Base-by-base conservation (phyloP, 805 yeast genomes). In the Candida patagonica region DNA sequence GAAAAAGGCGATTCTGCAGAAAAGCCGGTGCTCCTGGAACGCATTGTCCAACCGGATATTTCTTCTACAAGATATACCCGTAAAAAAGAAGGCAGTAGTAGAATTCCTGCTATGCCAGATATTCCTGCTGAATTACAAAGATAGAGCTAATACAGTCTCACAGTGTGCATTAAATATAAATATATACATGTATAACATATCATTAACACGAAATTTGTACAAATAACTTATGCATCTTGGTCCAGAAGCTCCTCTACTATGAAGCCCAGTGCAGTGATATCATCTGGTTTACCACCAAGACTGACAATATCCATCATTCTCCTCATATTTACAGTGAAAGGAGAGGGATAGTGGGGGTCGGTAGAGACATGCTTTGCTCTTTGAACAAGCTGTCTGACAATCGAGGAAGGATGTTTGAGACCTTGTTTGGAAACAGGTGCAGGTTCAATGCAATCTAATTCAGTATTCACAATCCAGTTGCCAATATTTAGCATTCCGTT, bases 221-320 rank as follows among this genome's bases (percentile, higher is more conserved):
- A 19, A 13, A 22, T 13, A 35, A 20, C 15, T 15, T 29, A 29
- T 5, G 20, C 31, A 29, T 29, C n/a, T 13, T 31, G 35, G 23
- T 31, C 20, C 12, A 29, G 37, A 13, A 24, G 37, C 10, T 35
- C 35, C 23, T 49, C 45, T 24, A 83, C 86, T 53, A 74, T 71
- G 32, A 86, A 77, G 53, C 84, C 69, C 1, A 88, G 80, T 13
- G 81, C 74, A 1, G 97, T 86, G 27, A 92, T 81, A 60, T 89
- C 98, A 62, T 89, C 98, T 34, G 87, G 94, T 63, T 89, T 89
- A 10, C 98, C 98, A 25, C 98, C 97, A 43, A 76, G 67, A 54
- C 83, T 82, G 31, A 68, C 65, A 53, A 77, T 80, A 2, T 81
- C 81, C 1, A 85, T 74, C 37, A 80, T 56, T 48, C 74, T 67